Conservation (phyloP, 495 filamentous ascomycete species). For the Penicillium bialowiezense region DNA sequence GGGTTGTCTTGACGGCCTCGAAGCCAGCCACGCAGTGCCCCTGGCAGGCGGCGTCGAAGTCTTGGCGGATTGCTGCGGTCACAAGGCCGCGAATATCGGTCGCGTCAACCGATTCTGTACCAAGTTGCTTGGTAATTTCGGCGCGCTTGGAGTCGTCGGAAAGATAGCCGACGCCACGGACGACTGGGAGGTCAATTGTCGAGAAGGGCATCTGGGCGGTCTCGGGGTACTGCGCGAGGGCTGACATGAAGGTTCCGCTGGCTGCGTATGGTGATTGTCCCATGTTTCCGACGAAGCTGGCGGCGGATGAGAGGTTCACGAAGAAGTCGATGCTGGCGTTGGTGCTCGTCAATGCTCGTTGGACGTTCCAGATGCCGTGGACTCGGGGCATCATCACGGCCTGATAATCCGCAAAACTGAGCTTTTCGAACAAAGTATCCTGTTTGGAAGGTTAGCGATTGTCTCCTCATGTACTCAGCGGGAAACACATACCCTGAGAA, state of each 20-base stretch:
- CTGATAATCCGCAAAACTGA: conserved; percentile 42
- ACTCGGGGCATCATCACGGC: conserved; percentile 44
- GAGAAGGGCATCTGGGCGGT: conserved; percentile 30
- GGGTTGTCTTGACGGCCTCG: conserved; percentile 17
- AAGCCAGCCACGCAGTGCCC: conserved; percentile 29
- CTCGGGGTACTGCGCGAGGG: conserved; percentile 33
- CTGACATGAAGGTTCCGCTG: conserved; percentile 39
- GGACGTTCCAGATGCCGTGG: conserved; percentile 53
- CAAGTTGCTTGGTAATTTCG: conserved; percentile 17
- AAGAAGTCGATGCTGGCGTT: conserved; percentile 48
- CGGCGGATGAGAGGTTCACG: conserved; percentile 42
- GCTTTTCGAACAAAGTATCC: conserved; percentile 46
- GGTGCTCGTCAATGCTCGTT: conserved; percentile 39
- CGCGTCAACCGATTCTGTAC: conserved; percentile 22
- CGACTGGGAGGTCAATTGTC: conserved; percentile 37
- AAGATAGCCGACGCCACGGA: conserved; percentile 40
- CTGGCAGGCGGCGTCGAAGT: conserved; percentile 20
- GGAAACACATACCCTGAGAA: conserved; percentile 26
- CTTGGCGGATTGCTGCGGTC: conserved; percentile 25
- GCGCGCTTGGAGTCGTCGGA: conserved; percentile 29
- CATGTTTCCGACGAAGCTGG: conserved; percentile 40
- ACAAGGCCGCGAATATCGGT: conserved; percentile 27
- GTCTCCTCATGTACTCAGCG: accelerated
- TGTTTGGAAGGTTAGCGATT: conserved; percentile 7
- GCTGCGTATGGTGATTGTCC: conserved; percentile 47